Evolutionary conservation across 345 rosid species (phyloP).

Genomic region (Cardamine occulta): DNA sequence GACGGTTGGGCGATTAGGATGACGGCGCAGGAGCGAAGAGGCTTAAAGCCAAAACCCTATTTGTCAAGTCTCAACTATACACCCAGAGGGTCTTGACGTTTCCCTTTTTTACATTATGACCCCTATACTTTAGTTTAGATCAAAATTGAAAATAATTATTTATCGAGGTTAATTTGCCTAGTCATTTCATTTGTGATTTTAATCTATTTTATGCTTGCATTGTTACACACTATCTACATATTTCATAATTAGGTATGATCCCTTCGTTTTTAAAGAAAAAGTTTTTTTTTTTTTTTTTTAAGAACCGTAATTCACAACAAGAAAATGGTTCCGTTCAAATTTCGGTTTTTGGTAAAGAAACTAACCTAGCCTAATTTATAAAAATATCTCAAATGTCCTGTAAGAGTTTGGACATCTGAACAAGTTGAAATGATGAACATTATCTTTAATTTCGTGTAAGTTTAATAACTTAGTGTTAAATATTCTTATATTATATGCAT

Average conservation of each 20-base stretch:
- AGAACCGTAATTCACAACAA: not conserved
- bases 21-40: not conserved
- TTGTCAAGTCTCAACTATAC: constrained; percentile 28
- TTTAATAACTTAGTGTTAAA: not conserved
- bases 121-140: constrained; percentile 24
- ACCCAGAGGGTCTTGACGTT: not conserved
- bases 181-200: not conserved
- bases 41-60: constrained; percentile 15
- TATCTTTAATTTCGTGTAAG: not conserved
- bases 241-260: not conserved
- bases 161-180: not conserved
- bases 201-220: too few relatives aligned
- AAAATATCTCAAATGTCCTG: not conserved
- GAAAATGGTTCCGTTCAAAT: not conserved
- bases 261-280: not conserved
- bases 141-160: not conserved
- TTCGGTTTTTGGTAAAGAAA: not conserved
- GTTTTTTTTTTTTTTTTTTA: too few relatives aligned
- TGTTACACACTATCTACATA: not conserved
- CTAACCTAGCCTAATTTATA: not conserved
- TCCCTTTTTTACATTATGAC: not conserved
- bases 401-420: not conserved
- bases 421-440: constrained; percentile 29
- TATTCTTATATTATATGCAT: not conserved
- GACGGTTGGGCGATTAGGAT: constrained; percentile 28